Base-by-base conservation (phyloP, 805 yeast species). In the Ogataea siamensis region DNA sequence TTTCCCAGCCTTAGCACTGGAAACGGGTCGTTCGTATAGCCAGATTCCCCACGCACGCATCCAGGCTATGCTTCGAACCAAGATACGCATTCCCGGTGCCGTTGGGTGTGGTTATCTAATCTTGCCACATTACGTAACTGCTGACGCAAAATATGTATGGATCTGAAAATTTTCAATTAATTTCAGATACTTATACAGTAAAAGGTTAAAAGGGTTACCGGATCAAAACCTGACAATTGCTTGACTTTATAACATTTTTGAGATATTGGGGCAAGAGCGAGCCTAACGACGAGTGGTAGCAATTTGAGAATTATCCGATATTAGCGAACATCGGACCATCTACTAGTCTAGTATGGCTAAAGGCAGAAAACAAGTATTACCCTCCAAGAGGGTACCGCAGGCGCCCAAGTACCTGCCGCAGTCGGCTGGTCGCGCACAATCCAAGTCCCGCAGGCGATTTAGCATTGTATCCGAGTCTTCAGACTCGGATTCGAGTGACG, bases 361-460 rank as follows among this genome's bases (percentile, higher is more conserved):
- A 38, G 54, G 62, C 31, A 54, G 57, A 37, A 63, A 60, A 36
- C 47, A 39, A 22, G 37, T 51, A 12, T 33, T 46, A 42, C 16
- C 57, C 52, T 43, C 59, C 29, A 40, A 54, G 39, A 42, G 49
- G 48, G 41, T 62, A 42, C 36, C 55, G 50, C 35, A 54, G 73
- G 53, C 57, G 68, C 44, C 18, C 50, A 51, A 9, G 34, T 45
- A 20, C 24, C 32, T 34, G 18, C 42, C 25, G 22, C 40, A 16
- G 44, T 35, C 26, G 15, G 28, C 35, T 14, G 19, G 16, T 40
- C 29, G 39, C 37, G 16, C 20, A 5, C 29, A 22, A 3, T 23
- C 19, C n/a, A 42, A 32, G 14, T 13, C 38, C 28, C 42, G 34
- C 28, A 50, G 54, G 38, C 50, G 59, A 37, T 58, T 54, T 33